Conservation (phyloP, 306 rosid genomes). For the Gillenia trifoliata region DNA sequence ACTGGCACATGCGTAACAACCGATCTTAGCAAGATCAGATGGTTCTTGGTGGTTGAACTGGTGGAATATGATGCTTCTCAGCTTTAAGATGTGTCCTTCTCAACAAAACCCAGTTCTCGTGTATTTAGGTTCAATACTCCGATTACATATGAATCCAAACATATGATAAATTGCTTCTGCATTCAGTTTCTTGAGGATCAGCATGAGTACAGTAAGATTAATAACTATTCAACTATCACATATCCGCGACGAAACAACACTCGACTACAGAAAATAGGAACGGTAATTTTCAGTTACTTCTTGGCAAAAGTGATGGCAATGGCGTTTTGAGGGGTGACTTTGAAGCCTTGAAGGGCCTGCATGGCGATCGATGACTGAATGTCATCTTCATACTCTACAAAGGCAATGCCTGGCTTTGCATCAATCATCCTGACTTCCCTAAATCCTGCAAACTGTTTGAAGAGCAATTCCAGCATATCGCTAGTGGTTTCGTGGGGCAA, state of each 20-base stretch:
- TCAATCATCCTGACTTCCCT: slow-evolving; percentile 95
- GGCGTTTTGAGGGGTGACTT: slow-evolving; percentile 89
- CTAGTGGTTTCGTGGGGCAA: slow-evolving; percentile 84
- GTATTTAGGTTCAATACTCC: neutral
- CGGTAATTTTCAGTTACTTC: slow-evolving; percentile 41
- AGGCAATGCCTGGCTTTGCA: slow-evolving; percentile 98
- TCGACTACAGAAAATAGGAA: neutral
- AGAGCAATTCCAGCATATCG: slow-evolving; percentile 89
- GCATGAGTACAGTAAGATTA: slow-evolving; percentile 20
- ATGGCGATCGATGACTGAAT: slow-evolving; percentile 90
- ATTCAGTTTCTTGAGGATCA: slow-evolving; percentile 29
- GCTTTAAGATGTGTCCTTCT: neutral
- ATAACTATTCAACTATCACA: slow-evolving; percentile 13
- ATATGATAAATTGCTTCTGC: slow-evolving; percentile 18
- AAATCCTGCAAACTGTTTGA: slow-evolving; percentile 92
- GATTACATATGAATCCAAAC: slow-evolving; percentile 7
- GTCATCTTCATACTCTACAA: slow-evolving; percentile 90
- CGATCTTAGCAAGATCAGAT: no score
- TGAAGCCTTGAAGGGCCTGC: slow-evolving; percentile 95
- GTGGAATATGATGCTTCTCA: neutral
- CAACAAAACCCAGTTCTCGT: neutral
- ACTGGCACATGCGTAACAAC: no score
- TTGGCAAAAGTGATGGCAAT: slow-evolving; percentile 81
- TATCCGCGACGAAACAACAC: slow-evolving; percentile 11
- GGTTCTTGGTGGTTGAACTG: neutral